These are phyloP conservation scores for Naganishia vaughanmartiniae DNA, from an alignment of 768 basidiomycete species.

Conservation along the genomic window DNA sequence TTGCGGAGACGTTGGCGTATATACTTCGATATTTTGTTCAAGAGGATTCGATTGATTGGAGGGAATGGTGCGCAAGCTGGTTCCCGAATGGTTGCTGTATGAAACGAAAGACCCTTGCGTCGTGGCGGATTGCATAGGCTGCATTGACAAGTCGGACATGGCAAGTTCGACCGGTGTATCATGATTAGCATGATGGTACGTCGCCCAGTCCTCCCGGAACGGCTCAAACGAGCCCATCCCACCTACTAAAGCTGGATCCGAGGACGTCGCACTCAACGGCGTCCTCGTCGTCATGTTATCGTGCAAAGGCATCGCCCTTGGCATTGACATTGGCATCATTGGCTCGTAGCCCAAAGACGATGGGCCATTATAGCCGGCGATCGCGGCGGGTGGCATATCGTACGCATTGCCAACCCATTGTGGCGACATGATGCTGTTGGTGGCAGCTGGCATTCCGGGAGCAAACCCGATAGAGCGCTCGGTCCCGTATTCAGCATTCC, in stretches of 20 bases:
- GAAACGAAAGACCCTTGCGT: background rate
- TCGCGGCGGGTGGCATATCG: constrained; percentile 2
- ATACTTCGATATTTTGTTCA: background rate
- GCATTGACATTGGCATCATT: background rate
- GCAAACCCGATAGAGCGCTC: background rate
- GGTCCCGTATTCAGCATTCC: background rate
- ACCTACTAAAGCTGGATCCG: background rate
- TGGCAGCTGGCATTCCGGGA: background rate
- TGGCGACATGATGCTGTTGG: background rate
- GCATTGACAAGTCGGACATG: constrained; percentile 9
- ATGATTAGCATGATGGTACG: background rate
- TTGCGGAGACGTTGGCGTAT: constrained; percentile 11
- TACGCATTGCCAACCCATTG: background rate
- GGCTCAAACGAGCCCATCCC: background rate
- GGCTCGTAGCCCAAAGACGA: background rate
- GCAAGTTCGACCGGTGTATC: background rate
- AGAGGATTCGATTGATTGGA: constrained; percentile 10
- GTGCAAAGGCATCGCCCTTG: background rate
- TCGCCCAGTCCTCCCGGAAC: constrained; percentile 19
- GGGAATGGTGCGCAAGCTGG: constrained; percentile 1
- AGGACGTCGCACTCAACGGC: background rate
- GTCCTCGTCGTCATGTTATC: background rate
- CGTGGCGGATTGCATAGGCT: constrained; percentile 9
- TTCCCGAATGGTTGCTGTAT: constrained; percentile 8
- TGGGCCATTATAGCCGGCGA: background rate